phyloP scores from a whole-genome alignment of 2,329 filamentous ascomycete genomes.

The Stachybotrys elegans region DNA sequence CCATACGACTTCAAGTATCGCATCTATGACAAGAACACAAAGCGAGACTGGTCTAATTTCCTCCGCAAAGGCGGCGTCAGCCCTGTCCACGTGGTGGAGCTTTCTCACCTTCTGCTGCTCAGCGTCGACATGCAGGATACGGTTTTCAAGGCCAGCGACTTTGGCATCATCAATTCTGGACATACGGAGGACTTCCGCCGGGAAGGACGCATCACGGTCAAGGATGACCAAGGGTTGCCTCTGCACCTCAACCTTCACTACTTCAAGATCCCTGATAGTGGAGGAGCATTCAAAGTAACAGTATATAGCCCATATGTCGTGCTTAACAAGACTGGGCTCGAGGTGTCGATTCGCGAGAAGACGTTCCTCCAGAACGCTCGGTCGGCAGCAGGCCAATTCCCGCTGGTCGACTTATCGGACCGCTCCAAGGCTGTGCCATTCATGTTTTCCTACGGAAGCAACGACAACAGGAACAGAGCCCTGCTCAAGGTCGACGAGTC shows the following conservation, averaged over 20 bases:
- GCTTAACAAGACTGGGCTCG: constrained; percentile 89
- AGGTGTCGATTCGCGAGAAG: constrained; percentile 84
- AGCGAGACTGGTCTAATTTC: constrained; percentile 99
- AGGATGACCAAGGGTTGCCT: constrained; percentile 75
- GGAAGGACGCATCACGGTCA: constrained; percentile 73
- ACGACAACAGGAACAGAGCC: constrained; percentile 88
- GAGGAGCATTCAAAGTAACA: constrained; percentile 92
- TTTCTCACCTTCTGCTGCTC: constrained; percentile 86
- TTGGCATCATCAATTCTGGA: constrained; percentile 92
- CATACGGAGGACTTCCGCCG: constrained; percentile 82
- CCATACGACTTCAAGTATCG: constrained; percentile 99
- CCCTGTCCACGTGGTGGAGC: constrained; percentile 92
- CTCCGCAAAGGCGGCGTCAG: constrained; percentile 93
- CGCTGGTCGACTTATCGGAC: constrained; percentile 44
- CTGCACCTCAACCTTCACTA: constrained; percentile 86
- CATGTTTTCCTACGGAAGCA: constrained; percentile 90
- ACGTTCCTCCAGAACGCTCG: constrained; percentile 79
- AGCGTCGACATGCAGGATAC: constrained; percentile 98
- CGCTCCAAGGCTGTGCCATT: constrained; percentile 77
- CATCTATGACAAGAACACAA: constrained; percentile 97
- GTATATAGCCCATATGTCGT: constrained; percentile 94
- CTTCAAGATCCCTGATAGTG: constrained; percentile 81
- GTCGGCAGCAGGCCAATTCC: constrained; percentile 75
- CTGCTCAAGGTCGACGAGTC: constrained; percentile 85
- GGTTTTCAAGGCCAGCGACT: constrained; percentile 89